A percentile compares a stretch with the other conserved stretches of the same genome.
Evolutionary conservation across 2,329 filamentous ascomycete genomes (phyloP).

Genomic region (Ascochyta lentis): DNA sequence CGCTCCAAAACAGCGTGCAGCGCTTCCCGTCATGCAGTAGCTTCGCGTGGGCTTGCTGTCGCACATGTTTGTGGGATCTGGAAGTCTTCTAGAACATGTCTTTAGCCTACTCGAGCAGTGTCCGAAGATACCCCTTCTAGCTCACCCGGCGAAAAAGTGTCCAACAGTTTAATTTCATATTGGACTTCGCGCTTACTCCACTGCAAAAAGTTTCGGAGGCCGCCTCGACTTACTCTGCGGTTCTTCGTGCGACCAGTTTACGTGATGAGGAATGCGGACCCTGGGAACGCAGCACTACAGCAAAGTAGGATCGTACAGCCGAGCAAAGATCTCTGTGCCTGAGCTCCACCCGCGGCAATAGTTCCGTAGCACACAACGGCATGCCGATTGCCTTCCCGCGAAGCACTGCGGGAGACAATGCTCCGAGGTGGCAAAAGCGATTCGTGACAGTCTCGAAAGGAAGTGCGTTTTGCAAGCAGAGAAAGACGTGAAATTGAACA

Average conservation of each 20-base stretch:
- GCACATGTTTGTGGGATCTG: background rate
- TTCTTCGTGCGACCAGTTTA: slow-evolving; percentile 5
- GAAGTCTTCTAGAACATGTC: slow-evolving; percentile 17
- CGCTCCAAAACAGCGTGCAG: background rate
- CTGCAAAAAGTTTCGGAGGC: slow-evolving; percentile 2
- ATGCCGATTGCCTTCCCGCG: slow-evolving; percentile 6
- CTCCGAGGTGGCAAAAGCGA: slow-evolving; percentile 1
- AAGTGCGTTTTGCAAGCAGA: background rate
- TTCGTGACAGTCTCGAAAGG: background rate
- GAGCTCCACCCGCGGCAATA: background rate
- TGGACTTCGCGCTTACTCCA: background rate
- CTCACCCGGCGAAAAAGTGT: background rate
- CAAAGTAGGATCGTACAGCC: slow-evolving; percentile 4
- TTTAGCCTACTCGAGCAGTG: background rate
- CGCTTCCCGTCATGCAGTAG: slow-evolving; percentile 13
- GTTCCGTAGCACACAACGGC: slow-evolving; percentile 5
- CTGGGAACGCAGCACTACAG: background rate
- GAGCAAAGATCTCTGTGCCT: slow-evolving; percentile 1
- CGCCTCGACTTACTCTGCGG: background rate
- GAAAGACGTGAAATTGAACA: background rate
- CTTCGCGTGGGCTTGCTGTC: slow-evolving; percentile 1
- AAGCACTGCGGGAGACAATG: slow-evolving; percentile 6
- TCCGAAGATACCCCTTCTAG: slow-evolving; percentile 4
- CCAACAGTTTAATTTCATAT: background rate
- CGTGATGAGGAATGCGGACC: background rate